Base-by-base conservation (phyloP, 805 yeast species). In the Grigorovia yakushimaensis region DNA sequence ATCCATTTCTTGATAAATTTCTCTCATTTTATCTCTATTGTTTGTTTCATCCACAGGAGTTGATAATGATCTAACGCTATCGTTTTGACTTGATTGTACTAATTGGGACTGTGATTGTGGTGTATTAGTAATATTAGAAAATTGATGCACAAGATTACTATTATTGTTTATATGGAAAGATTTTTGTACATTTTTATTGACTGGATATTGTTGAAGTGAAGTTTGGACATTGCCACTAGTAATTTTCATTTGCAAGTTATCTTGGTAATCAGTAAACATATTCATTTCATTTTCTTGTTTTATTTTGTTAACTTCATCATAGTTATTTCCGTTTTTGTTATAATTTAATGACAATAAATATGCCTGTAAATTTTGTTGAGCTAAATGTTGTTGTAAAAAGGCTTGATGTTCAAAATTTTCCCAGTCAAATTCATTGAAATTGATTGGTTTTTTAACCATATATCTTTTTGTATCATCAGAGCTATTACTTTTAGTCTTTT, bases 381-480 rank as follows among this genome's bases (percentile, higher is more conserved):
- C 69, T 18, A 55, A 50, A 45, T 63, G 62, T 48, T 65, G 68
- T 41, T 62, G 65, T 47, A 59, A 51, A 47, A 60, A 58, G 2
- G 68, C 68, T 46, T 62, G 66, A 39, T 62, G 64, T 48, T 60
- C 67, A 47, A 65, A 59, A 22, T 53, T 56, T 46, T 57, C 57
- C 69, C 69, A 65, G 42, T 64, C 67, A 43, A 61, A 61, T 42
- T 62, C 68, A 9, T 60, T 53, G 7, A 55, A 50, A 21, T 58
- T 59, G 3, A 60, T 47, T 3, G 68, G 65, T 46, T 64, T 66
- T 47, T 62, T 64, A 8, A 65, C 65, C 37, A 62, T 56, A 46
- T 57, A 64, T 43, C 53, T 54, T 18, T 58, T 42, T 1, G 48
- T 23, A 13, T 48, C 51, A 36, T 45, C 47, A 21, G 22, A n/a